phyloP scores from a whole-genome alignment of 2,329 filamentous ascomycete species.

The Trichoderma arundinaceum region DNA sequence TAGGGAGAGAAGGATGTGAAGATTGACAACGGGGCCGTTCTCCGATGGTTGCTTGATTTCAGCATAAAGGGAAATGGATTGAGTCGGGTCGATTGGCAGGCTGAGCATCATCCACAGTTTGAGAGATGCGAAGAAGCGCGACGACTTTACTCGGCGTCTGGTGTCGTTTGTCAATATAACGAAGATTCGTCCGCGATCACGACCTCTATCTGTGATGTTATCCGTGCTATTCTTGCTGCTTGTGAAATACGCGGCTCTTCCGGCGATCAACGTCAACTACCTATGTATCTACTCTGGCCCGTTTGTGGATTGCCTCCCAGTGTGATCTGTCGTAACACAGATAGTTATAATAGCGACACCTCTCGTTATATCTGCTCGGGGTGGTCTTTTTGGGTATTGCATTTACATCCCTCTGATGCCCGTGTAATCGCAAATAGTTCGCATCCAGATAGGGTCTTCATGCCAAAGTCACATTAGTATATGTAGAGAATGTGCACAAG shows the following conservation, averaged over 20 bases:
- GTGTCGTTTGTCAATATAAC: conserved; percentile 52
- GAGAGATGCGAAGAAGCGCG: conserved; percentile 47
- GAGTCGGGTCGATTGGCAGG: conserved; percentile 46
- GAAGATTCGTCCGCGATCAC: conserved; percentile 43
- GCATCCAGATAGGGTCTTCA: no score
- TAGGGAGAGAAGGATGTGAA: conserved; percentile 40
- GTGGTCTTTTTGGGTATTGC: no score
- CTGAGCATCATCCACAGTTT: conserved; percentile 44
- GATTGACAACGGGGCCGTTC: conserved; percentile 43
- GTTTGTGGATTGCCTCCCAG: not conserved
- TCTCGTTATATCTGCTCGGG: not conserved
- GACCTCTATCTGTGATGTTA: not conserved
- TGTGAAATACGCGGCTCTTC: not conserved
- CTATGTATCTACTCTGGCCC: not conserved
- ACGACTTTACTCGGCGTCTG: conserved; percentile 49
- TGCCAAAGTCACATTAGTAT: no score
- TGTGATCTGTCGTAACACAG: not conserved
- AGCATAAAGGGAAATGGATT: conserved; percentile 46
- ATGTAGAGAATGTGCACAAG: no score
- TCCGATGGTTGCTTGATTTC: conserved; percentile 42
- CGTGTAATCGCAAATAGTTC: no score
- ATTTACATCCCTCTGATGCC: not conserved
- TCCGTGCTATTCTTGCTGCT: conserved; percentile 7
- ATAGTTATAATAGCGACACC: no score
- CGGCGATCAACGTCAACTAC: not conserved